Conservation (phyloP, 129 eudicot species). For the Apium graveolens region DNA sequence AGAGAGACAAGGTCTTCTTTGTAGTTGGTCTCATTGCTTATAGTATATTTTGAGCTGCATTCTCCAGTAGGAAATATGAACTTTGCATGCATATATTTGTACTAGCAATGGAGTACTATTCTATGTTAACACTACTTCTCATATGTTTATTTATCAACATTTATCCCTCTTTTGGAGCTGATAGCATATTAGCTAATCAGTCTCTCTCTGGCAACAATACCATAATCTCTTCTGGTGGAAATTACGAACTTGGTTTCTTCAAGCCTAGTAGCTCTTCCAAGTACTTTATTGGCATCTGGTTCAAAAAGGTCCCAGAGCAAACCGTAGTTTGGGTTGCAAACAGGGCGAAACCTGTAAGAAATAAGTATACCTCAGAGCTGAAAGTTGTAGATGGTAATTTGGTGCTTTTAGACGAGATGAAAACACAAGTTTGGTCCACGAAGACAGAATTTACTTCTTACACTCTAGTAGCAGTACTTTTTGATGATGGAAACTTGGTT, state of each 20-base stretch:
- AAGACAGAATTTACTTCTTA: conserved; percentile 7
- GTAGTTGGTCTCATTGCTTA: no score
- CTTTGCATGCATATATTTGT: not conserved
- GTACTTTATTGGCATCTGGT: conserved; percentile 46
- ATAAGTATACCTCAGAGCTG: conserved; percentile 27
- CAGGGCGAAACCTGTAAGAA: conserved; percentile 31
- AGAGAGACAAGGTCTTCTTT: not conserved
- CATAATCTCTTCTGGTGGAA: conserved; percentile 22
- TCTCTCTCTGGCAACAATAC: conserved; percentile 40
- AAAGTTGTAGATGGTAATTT: conserved; percentile 35
- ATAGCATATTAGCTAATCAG: conserved; percentile 26
- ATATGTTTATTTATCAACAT: conserved; percentile 13
- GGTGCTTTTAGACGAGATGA: conserved; percentile 31
- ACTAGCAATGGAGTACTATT: not conserved
- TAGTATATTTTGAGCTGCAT: not conserved
- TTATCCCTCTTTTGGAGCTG: conserved; percentile 18
- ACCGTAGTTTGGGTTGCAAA: conserved; percentile 53
- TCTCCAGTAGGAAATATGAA: not conserved
- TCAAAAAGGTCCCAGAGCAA: conserved; percentile 13
- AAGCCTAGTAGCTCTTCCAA: conserved; percentile 37
- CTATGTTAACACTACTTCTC: not conserved
- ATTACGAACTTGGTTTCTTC: conserved; percentile 46
- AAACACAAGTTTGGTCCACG: conserved; percentile 41
- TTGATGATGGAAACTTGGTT: conserved; percentile 39
- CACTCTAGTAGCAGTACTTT: conserved; percentile 25